Base-by-base conservation (phyloP, 1,139 yeast genomes). In the Kodamaea anthophila region DNA sequence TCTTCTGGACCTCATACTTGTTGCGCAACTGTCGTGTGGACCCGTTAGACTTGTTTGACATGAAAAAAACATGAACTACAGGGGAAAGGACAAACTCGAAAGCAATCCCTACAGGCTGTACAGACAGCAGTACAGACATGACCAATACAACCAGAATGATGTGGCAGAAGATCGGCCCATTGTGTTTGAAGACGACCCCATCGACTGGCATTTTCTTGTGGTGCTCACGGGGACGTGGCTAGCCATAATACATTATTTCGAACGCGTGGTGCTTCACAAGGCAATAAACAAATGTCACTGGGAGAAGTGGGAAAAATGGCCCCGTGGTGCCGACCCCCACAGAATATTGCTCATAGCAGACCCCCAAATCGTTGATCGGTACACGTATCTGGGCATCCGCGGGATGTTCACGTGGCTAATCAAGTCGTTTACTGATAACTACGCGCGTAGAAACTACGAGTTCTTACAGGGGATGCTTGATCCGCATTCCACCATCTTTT, bases 361-460 rank as follows among this genome's bases (percentile, higher is more conserved):
- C 50, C 97, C 97, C 0, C 97, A 91, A 51, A 65, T 91, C 24
- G 82, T 88, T 41, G 97, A 91, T 48, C 77, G 66, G 28, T 72
- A 79, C 49, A 77, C 91, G 0, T 81, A 81, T 46, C 82, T 83
- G 4, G 68, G 63, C 2, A 60, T 78, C 43, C 74, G 79, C 0
- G 41, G 50, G 5, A 22, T 65, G 1, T 38, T 74, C 13, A 68
- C 75, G 40, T 58, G 56, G 34, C 37, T 76, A 18, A 65, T 79
- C 2, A 60, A 63, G 36, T 53, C 58, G 34, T 42, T 75, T 30
- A 69, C 79, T 15, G 98, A 91, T 50, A 76, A 81, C 41, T 88
- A 86, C 48, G 76, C 86, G 36, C 77, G 75, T 40, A 65, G 93
- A 38, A 87, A 88, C 47, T 83, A 87, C 71, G 69, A 70, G 35